Base-by-base conservation (phyloP, 441 rosid genomes). In the Adansonia gregorii region DNA sequence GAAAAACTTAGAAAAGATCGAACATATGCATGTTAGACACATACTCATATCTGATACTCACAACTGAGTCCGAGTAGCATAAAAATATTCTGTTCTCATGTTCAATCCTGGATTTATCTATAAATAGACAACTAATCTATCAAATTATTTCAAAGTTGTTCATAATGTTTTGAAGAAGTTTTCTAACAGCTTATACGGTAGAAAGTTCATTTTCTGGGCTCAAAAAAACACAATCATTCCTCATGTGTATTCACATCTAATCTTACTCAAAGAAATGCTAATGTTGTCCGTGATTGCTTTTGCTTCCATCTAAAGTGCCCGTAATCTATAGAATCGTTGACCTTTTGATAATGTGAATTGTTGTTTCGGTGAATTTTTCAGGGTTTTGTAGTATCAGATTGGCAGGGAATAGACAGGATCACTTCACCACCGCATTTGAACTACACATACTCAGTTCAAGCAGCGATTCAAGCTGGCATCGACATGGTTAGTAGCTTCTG, bases 371-470 rank as follows among this genome's bases (percentile, higher is more conserved):
- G 67, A 67, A 80, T 15, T 80, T 35, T 79, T 78, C 84, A 91
- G 95, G 95, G 95, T 70, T 88, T 91, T 81, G 92, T 91, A 58
- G 89, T 89, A 65, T 89, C 95, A 35, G 95, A 91, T 83, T 91
- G 95, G 92, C 84, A 89, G 82, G 95, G 95, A 8, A 82, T 91
- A 74, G 93, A 91, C 73, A 86, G 84, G 75, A 86, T 91, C 43
- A 87, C 95, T 39, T 70, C 86, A 45, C 91, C 91, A 31, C 86
- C 89, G 1, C 88, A 88, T 80, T 69, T 75, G 1, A 82, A 91
- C 86, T 91, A 88, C 80, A 85, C 90, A 56, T 89, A 86, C 78
- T 91, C 95, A 19, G 90, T 89, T 65, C 83, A 73, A 80, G 90
- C 88, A 64, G 90, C 91, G 7, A 83, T 91, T 83, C 84, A 82